Evolutionary conservation across 768 basidiomycete genomes (phyloP).

Genomic region (Leccinum boreale): DNA sequence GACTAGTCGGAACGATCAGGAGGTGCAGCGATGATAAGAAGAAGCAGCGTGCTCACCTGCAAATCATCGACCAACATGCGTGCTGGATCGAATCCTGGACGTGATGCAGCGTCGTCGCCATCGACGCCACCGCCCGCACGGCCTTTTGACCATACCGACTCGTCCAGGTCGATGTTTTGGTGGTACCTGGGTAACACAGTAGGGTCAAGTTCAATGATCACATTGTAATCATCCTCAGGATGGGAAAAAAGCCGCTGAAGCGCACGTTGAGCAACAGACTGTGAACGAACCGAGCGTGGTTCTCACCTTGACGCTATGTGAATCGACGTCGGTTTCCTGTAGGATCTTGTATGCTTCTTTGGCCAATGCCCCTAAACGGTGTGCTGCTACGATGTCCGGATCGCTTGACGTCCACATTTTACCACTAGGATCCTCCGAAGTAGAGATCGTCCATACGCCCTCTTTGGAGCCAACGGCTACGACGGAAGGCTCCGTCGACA

Average conservation of each 20-base stretch:
- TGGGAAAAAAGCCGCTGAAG: constrained; percentile 80
- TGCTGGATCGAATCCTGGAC: constrained; percentile 82
- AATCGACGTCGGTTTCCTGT: constrained; percentile 46
- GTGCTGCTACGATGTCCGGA: constrained; percentile 70
- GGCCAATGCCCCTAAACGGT: constrained; percentile 69
- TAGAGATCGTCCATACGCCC: constrained; percentile 75
- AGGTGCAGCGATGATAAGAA: neutral
- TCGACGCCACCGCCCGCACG: constrained; percentile 29
- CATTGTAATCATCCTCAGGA: constrained; percentile 80
- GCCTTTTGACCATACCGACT: constrained; percentile 43
- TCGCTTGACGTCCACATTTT: constrained; percentile 70
- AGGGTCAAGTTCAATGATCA: constrained; percentile 74
- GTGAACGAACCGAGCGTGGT: neutral
- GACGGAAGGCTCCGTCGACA: constrained; percentile 8
- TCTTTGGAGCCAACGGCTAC: constrained; percentile 32
- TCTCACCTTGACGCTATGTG: constrained; percentile 58
- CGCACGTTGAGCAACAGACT: neutral
- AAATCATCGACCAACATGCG: constrained; percentile 64
- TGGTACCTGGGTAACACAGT: constrained; percentile 64
- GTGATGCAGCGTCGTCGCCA: constrained; percentile 24
- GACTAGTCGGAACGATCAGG: constrained; percentile 39
- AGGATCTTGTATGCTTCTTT: constrained; percentile 67
- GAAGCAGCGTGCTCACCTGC: constrained; percentile 47
- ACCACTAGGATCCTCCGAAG: constrained; percentile 73
- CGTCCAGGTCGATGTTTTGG: constrained; percentile 61